Percentiles rank a stretch among this genome's conserved stretches.
phyloP scores from a whole-genome alignment of 345 rosid genomes.

The Luvunga scandens region DNA sequence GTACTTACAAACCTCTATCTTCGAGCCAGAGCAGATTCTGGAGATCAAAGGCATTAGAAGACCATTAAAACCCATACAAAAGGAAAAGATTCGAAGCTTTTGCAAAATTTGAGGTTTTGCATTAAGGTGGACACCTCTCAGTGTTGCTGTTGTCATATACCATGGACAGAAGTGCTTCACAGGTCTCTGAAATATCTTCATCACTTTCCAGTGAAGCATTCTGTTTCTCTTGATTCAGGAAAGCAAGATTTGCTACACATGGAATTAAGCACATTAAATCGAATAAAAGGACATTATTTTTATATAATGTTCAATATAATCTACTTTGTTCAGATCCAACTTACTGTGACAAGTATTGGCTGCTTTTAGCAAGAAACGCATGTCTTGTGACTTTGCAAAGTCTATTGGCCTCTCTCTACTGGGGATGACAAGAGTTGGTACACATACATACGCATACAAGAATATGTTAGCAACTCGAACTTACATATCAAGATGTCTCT shows the following conservation, averaged over 20 bases:
- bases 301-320: neutral
- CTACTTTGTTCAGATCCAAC: slow-evolving; percentile 22
- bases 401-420: slow-evolving; percentile 82
- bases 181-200: slow-evolving; percentile 30
- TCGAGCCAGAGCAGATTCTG: slow-evolving; percentile 28
- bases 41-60: slow-evolving; percentile 10
- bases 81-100: neutral
- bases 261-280: slow-evolving; percentile 20
- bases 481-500: neutral
- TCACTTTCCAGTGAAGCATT: slow-evolving; percentile 31
- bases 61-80: neutral
- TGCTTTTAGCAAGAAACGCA: slow-evolving; percentile 69
- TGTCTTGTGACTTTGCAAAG: slow-evolving; percentile 77
- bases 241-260: slow-evolving; percentile 47
- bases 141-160: slow-evolving; percentile 27
- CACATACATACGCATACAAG: slow-evolving; percentile 10
- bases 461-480: slow-evolving; percentile 18
- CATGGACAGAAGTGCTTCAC: slow-evolving; percentile 23
- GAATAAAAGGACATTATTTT: slow-evolving; percentile 8
- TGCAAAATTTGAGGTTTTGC: slow-evolving; percentile 1
- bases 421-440: slow-evolving; percentile 20
- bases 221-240: slow-evolving; percentile 31
- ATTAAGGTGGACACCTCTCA: slow-evolving; percentile 31
- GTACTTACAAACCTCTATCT: slow-evolving; percentile 42
- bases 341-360: slow-evolving; percentile 61